Evolutionary conservation across 345 rosid species (phyloP).

Genomic region (Populus davidiana): DNA sequence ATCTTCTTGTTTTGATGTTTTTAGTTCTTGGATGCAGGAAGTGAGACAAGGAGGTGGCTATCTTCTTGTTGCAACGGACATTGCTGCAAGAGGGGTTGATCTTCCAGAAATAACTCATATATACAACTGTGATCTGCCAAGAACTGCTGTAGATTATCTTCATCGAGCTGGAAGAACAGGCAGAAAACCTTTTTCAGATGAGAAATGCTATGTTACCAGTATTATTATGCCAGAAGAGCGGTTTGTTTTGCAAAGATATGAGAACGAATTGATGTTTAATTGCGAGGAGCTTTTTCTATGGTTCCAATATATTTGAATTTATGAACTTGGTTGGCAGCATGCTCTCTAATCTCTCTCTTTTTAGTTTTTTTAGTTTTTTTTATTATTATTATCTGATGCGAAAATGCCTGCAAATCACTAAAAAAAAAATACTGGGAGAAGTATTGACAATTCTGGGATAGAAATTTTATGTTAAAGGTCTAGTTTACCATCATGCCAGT

Average conservation of each 20-base stretch:
- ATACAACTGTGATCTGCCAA: slow-evolving; percentile 86
- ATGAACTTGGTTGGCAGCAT: background rate
- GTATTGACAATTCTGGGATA: too few species aligned
- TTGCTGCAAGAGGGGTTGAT: slow-evolving; percentile 91
- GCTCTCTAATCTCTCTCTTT: too few species aligned
- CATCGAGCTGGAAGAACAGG: slow-evolving; percentile 95
- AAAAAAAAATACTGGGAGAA: too few species aligned
- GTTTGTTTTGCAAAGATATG: slow-evolving; percentile 81
- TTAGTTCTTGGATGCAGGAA: slow-evolving; percentile 43
- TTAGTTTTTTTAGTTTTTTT: too few species aligned
- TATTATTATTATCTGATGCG: too few species aligned
- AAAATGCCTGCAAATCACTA: too few species aligned
- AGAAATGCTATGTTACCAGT: slow-evolving; percentile 66
- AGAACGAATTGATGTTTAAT: slow-evolving; percentile 76
- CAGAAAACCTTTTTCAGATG: slow-evolving; percentile 82
- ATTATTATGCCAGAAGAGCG: slow-evolving; percentile 65
- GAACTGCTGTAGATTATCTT: slow-evolving; percentile 72
- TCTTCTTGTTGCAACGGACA: slow-evolving; percentile 89
- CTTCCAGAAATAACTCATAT: slow-evolving; percentile 86
- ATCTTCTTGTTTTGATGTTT: background rate
- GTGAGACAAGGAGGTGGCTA: slow-evolving; percentile 68
- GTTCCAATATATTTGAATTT: slow-evolving; percentile 13
- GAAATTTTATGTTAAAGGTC: too few species aligned
- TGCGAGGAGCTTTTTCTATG: slow-evolving; percentile 52
- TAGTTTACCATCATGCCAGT: too few species aligned